Evolutionary conservation across 164 flowering plant genomes (phyloP).

Genomic region (Kalanchoe fedtschenkoi): DNA sequence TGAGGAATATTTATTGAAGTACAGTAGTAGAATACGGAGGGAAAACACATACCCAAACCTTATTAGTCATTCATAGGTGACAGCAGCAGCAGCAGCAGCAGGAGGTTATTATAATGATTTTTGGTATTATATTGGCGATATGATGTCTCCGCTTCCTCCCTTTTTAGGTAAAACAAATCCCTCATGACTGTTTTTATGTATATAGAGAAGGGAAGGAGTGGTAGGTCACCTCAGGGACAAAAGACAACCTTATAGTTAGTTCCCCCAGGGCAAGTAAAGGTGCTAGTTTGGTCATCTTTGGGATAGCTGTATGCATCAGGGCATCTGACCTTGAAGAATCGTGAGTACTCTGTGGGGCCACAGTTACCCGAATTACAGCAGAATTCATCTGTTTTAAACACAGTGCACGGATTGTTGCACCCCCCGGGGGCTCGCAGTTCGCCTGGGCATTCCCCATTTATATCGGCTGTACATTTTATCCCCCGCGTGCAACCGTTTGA

Average conservation of each 20-base stretch:
- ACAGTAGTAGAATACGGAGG: too few species aligned
- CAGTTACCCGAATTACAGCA: conserved; percentile 34
- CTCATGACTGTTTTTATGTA: too few species aligned
- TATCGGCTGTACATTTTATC: conserved; percentile 15
- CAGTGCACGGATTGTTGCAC: conserved; percentile 53
- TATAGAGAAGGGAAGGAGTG: too few species aligned
- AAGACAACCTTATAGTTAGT: conserved; percentile 32
- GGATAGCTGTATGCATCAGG: conserved; percentile 53
- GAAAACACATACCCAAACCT: too few species aligned
- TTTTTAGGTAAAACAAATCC: too few species aligned
- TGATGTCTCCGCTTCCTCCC: too few species aligned
- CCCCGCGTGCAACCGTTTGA: background rate
- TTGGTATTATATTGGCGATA: too few species aligned
- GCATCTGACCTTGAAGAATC: conserved; percentile 43
- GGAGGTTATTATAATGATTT: too few species aligned
- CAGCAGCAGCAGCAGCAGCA: too few species aligned
- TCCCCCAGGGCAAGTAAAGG: conserved; percentile 42
- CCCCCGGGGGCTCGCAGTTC: conserved; percentile 25
- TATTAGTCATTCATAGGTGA: too few species aligned
- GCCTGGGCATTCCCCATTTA: conserved; percentile 26
- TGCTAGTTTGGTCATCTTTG: conserved; percentile 41
- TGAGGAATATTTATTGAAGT: too few species aligned
- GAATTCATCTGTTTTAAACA: conserved; percentile 30
- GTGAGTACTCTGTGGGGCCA: conserved; percentile 28
- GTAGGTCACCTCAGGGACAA: conserved; percentile 5